Evolutionary conservation across 805 yeast genomes (phyloP).

Genomic region (Candida cerambycidarum): DNA sequence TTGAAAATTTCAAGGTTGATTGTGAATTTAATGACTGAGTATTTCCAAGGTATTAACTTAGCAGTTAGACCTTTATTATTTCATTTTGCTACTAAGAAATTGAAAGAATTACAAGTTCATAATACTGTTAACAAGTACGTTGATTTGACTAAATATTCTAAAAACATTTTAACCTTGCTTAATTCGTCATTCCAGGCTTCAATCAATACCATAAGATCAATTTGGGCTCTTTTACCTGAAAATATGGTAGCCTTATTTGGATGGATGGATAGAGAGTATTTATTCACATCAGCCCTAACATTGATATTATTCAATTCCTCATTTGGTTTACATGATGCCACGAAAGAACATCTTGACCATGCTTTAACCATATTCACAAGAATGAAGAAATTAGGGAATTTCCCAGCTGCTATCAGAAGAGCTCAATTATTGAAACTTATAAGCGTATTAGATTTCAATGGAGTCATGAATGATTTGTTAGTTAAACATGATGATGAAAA

Average conservation of each 20-base stretch:
- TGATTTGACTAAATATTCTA: slow-evolving; percentile 66
- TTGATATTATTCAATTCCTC: slow-evolving; percentile 72
- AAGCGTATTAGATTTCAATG: slow-evolving; percentile 66
- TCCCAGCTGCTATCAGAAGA: slow-evolving; percentile 74
- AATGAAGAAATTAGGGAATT: slow-evolving; percentile 76
- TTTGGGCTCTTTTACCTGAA: slow-evolving; percentile 74
- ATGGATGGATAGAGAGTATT: slow-evolving; percentile 82
- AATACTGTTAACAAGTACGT: slow-evolving; percentile 49
- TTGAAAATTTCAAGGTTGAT: slow-evolving; percentile 62
- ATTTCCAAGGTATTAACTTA: slow-evolving; percentile 76
- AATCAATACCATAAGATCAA: slow-evolving; percentile 66
- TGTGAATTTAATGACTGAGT: slow-evolving; percentile 78
- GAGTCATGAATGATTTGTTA: slow-evolving; percentile 57
- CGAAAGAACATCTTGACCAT: slow-evolving; percentile 69
- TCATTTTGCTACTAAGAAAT: slow-evolving; percentile 70
- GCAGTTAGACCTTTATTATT: slow-evolving; percentile 77
- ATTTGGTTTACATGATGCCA: slow-evolving; percentile 78
- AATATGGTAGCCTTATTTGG: slow-evolving; percentile 86
- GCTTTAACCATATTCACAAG: slow-evolving; percentile 67
- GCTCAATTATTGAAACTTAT: slow-evolving; percentile 69
- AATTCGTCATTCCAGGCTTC: slow-evolving; percentile 82
- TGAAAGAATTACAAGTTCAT: slow-evolving; percentile 47
- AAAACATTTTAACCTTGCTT: slow-evolving; percentile 62
- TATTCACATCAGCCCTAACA: slow-evolving; percentile 76
- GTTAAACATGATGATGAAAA: slow-evolving; percentile 55